Conservation (phyloP, 345 rosid species). For the Salix exigua region DNA sequence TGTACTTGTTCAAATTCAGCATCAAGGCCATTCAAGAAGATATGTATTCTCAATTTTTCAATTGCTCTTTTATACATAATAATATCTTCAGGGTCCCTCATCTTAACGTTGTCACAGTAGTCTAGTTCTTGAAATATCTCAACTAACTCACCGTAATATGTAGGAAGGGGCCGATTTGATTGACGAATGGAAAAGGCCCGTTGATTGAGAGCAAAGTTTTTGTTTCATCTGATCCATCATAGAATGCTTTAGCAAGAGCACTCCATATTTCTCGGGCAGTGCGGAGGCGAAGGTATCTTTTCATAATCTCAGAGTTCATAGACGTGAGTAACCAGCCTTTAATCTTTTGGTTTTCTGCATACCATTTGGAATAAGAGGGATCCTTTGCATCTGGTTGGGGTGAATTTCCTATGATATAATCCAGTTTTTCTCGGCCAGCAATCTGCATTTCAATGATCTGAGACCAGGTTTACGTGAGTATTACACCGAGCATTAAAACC, state of each 20-base stretch:
- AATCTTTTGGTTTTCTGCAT: conserved; percentile 2
- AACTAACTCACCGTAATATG: conserved; percentile 6
- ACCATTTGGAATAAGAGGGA: background rate
- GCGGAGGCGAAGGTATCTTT: background rate
- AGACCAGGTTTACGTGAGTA: background rate
- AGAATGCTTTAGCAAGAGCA: conserved; percentile 6
- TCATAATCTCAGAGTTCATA: background rate
- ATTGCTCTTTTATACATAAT: background rate
- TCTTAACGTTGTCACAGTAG: background rate
- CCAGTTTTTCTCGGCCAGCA: background rate
- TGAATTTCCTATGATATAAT: background rate
- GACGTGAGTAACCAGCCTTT: background rate
- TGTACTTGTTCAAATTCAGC: no score
- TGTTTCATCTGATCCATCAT: conserved; percentile 2
- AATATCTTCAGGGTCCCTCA: conserved; percentile 9
- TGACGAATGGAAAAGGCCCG: background rate
- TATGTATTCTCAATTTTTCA: background rate
- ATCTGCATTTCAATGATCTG: background rate
- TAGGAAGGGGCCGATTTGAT: background rate
- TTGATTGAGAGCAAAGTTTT: conserved; percentile 1
- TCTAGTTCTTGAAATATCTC: conserved; percentile 14
- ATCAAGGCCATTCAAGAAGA: no score
- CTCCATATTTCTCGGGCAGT: background rate
- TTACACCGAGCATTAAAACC: background rate
- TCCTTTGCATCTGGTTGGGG: background rate